Evolutionary conservation across 225 moss, liverwort and hornwort species (phyloP), one percentile per base, ranked within the genome.

Genomic region (Ulota crispa): DNA sequence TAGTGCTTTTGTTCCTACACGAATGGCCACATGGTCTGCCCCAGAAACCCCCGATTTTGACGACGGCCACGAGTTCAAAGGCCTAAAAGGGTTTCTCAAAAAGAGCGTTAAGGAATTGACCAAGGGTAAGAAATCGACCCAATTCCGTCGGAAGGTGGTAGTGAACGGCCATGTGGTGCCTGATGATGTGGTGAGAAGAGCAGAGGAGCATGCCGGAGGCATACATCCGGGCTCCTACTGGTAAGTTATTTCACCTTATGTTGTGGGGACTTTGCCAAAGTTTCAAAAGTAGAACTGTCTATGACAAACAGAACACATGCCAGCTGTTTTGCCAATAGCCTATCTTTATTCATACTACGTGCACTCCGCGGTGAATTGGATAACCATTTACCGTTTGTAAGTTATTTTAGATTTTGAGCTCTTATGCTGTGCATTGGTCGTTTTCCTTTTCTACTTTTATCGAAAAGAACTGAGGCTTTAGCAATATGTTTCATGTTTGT

Each of bases 141-240:
- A 93, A n/a, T 91, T 81, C 85, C 91, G 93, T 32, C 89, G 92
- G 56, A 96, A 88, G 83, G 96, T 99, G 54, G 78, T 85, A n/a
- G 92, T 99, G 47, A 99, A 96, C 85, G 92, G 93, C 57, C 82
- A 86, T 60, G 64, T 92, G 30, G 86, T 96, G 62, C 89, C 99
- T 68, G 99, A 96, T 80, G 87, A 93, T 88, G 68, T 94, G 54
- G 93, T 95, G 9, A 92, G 85, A 82, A 91, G 84, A 88, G 96
- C 96, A 23, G 96, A 99, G 80, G 94, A 96, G 43, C 81, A 82
- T 43, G 92, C 99, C 10, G 99, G 99, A 72, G 83, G 81, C 20
- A 92, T 99, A 84, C 87, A 91, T 86, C 99, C 99, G n/a, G 99
- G 99, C 30, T 81, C 87, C 21, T 99, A 99, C 86, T 99, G 99